Evolutionary conservation across 208 protist species (phyloP), one percentile per base, ranked within the genome.

Genomic region (Leishmania mexicana): DNA sequence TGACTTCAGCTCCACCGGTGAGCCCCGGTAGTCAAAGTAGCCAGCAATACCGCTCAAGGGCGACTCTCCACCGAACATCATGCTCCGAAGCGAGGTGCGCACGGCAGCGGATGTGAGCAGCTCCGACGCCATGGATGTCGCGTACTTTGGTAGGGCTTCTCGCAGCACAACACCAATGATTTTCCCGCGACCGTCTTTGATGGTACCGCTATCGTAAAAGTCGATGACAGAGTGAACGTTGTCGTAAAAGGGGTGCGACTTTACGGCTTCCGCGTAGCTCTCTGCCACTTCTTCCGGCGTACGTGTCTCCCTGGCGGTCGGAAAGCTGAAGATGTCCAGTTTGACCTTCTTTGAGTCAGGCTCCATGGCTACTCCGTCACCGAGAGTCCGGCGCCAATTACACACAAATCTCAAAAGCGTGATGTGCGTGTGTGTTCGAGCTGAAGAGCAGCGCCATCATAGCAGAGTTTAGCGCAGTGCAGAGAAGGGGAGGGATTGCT

Each of bases 11-110:
- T 96, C 91, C 42, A 97, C 88, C 31, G 94, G 94, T 45, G 93
- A 95, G 49, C 94, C 94, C 31, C 91, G 87, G 81, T 97, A 98
- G 84, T 98, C 94, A 79, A 94, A 98, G 85, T 97, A 97, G 17
- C 94, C 96, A 24, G 94, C 93, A 79, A 97, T 98, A 53, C 96
- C 96, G 75, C 96, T 97, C 74, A 94, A 83, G 7, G 96, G 94
- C 15, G 93, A 67, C 79, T 92, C 84, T 17, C 96, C 96, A 31
- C 96, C 96, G 83, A 93, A 96, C 76, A 97, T 95, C 64, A 76
- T 86, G 54, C 88, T 89, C 24, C 94, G 86, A 42, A 98, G 85
- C 35, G 86, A 89, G 21, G 96, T 94, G 35, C 86, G 85, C 58
- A 85, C 85, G 35, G 94, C 94, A 7, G 93, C 94, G n/a, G 86